Evolutionary conservation across 805 yeast genomes (phyloP), one percentile per base, ranked within the genome.

Genomic region (Blastobotrys mokoenaii): DNA sequence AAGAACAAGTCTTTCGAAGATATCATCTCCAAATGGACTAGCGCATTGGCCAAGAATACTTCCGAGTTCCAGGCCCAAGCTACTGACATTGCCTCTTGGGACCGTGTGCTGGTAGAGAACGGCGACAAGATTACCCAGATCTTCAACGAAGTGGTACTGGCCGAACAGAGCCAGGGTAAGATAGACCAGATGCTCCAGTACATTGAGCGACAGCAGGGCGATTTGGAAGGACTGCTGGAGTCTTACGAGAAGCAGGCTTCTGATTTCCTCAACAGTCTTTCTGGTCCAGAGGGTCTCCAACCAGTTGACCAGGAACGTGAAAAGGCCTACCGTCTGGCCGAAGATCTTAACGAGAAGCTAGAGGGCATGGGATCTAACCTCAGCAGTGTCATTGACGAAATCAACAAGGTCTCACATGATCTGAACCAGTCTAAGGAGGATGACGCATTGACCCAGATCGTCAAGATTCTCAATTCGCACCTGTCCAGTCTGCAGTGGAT

Each of bases 1-100:
- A 88, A 85, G 56, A 93, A 93, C 65, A 87, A 87, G 62, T 87
- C 96, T 1, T 69, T 93, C 58, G 97, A 93, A 58, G 97, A 93
- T 61, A 73, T 93, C 53, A 84, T 93, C 37, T 77, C 88, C 11
- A 88, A 84, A 64, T 93, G 98, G 98, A 84, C 97, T 0, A 78
- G 79, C 46, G 95, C 93, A 53, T 66, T 93, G 48, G 71, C 90
- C 1, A 72, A 76, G 11, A 79, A 93, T 0, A 76, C 90, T 1
- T 72, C 74, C 20, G 80, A 84, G 32, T 93, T 89, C 65, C 82
- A 81, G 47, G 65, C 71, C 10, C 90, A 86, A 60, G 80, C 96
- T 7, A 68, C 71, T 18, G 82, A 82, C 48, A 79, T 90, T 16
- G 79, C 82, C 50, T 73, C 74, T 43, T 93, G 97, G 97, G 98